Conservation (phyloP, 1,284 basidiomycete species). For the Sanghuangporus sanghuang region DNA sequence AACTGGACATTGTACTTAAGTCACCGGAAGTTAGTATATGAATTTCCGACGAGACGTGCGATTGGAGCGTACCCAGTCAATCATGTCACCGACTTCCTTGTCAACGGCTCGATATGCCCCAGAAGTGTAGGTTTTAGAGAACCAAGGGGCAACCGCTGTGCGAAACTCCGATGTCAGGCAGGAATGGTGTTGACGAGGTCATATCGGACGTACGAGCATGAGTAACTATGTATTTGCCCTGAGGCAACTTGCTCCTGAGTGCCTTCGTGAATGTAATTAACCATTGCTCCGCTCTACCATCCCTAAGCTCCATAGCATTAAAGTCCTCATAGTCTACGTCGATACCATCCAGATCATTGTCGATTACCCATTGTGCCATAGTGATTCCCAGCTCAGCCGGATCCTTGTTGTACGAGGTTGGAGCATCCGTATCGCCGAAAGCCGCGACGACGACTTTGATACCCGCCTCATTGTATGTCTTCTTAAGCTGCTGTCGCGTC, state of each 20-base stretch:
- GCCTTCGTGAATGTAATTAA: conserved; percentile 23
- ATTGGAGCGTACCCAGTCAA: conserved; percentile 20
- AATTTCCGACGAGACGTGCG: neutral
- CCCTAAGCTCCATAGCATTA: conserved; percentile 23
- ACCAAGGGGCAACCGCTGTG: conserved; percentile 13
- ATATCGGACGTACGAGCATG: conserved; percentile 22
- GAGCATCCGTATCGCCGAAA: conserved; percentile 21
- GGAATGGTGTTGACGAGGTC: neutral
- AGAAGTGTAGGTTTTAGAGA: conserved; percentile 10
- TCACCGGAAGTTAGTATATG: neutral
- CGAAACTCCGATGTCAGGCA: neutral
- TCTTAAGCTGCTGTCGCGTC: conserved; percentile 18
- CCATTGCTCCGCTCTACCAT: conserved; percentile 23
- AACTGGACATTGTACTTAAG: conserved; percentile 16
- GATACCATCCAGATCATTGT: conserved; percentile 14
- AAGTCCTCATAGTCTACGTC: conserved; percentile 22
- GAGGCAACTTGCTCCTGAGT: conserved; percentile 23
- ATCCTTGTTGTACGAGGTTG: conserved; percentile 18
- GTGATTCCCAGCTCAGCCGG: conserved; percentile 14
- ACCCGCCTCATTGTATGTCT: conserved; percentile 21
- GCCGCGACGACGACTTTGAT: conserved; percentile 23
- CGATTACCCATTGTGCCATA: conserved; percentile 22
- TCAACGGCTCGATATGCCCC: conserved; percentile 21
- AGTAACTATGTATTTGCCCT: conserved; percentile 21
- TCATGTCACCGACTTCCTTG: conserved; percentile 21